Evolutionary conservation across 2,329 filamentous ascomycete species (phyloP).

Genomic region (Hypomyces perniciosus): DNA sequence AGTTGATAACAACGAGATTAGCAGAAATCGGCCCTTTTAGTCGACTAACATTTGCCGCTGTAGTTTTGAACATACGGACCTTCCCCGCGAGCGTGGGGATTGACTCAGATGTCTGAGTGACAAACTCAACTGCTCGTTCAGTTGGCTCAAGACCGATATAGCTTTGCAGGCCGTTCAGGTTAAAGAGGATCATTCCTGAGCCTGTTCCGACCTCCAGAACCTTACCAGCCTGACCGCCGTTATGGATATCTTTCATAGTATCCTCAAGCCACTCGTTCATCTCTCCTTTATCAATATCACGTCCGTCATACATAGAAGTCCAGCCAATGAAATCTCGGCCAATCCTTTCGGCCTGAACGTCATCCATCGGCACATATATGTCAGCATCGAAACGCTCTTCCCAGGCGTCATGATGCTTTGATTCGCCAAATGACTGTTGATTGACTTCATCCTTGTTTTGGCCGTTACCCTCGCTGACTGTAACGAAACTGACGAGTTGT

Average conservation of each 20-base stretch:
- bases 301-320: constrained; percentile 28
- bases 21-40: constrained; percentile 1
- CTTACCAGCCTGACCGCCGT: constrained; percentile 10
- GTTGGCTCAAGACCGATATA: constrained; percentile 26
- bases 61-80: constrained; percentile 14
- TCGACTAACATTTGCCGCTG: constrained; percentile 16
- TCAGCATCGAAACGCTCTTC: not conserved
- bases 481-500: constrained; percentile 3
- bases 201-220: constrained; percentile 27
- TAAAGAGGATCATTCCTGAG: constrained; percentile 28
- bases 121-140: constrained; percentile 16
- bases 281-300: constrained; percentile 19
- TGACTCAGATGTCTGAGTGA: constrained; percentile 12
- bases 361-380: not conserved
- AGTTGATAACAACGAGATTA: constrained; percentile 22
- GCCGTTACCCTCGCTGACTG: not conserved
- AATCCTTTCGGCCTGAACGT: not conserved
- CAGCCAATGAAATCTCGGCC: constrained; percentile 25
- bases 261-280: constrained; percentile 30
- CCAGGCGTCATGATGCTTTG: no score
- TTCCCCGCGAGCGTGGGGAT: constrained; percentile 13
- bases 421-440: no score
- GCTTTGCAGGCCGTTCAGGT: constrained; percentile 17
- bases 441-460: not conserved
- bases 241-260: constrained; percentile 18